Conservation (phyloP, 345 rosid genomes). For the Eucalyptus dawsonii region DNA sequence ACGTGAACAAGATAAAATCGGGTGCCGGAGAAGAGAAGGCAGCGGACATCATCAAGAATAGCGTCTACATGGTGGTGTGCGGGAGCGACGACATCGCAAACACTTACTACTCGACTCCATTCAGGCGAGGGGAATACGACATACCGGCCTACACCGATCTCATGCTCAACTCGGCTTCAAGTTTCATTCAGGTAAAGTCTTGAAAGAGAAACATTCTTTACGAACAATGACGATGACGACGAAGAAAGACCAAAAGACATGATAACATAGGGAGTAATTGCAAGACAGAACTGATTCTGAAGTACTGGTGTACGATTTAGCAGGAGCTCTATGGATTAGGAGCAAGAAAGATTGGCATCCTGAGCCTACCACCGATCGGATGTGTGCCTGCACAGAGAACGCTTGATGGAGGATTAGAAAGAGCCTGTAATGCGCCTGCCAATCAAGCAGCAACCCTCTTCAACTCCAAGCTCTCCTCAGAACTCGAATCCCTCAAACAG, state of each 20-base stretch:
- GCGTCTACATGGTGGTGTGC: not conserved
- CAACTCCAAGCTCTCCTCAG: constrained; percentile 38
- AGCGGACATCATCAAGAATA: not conserved
- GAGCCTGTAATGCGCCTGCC: constrained; percentile 26
- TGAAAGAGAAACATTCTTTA: not conserved
- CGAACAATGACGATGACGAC: not conserved
- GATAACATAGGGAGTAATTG: not conserved
- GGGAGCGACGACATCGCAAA: constrained; percentile 26
- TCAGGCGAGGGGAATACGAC: constrained; percentile 3
- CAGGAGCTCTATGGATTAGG: constrained; percentile 49
- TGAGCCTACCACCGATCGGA: constrained; percentile 54
- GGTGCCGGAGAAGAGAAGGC: constrained; percentile 10
- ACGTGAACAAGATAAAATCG: constrained; percentile 2
- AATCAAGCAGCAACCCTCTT: constrained; percentile 45
- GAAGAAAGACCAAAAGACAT: not conserved
- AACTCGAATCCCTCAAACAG: constrained; percentile 8
- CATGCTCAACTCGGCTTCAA: constrained; percentile 16
- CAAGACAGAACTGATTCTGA: not conserved
- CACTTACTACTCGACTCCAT: constrained; percentile 11
- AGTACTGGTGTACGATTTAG: not conserved
- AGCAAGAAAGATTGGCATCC: constrained; percentile 40
- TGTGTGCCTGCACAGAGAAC: constrained; percentile 72
- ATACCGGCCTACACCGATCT: constrained; percentile 32
- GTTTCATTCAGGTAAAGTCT: constrained; percentile 22
- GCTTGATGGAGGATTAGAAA: constrained; percentile 33